Evolutionary conservation across 495 filamentous ascomycete species (phyloP).

Genomic region (Aspergillus leporis): DNA sequence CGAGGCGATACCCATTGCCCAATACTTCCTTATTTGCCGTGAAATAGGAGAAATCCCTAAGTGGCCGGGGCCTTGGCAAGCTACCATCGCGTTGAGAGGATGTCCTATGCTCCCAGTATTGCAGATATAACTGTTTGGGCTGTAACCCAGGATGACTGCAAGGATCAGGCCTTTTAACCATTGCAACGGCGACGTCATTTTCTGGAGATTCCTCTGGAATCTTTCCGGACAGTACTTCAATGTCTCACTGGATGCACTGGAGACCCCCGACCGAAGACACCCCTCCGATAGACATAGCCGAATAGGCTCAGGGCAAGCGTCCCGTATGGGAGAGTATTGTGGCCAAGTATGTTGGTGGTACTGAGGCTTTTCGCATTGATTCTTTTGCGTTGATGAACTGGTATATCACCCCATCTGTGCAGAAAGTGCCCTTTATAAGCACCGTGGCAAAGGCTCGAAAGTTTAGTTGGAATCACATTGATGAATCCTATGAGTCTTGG

Average conservation of each 20-base stretch:
- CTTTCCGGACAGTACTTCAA: conserved; percentile 1
- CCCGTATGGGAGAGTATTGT: conserved; percentile 20
- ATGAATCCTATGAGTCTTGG: conserved; percentile 6
- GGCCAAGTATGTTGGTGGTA: not conserved
- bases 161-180: conserved; percentile 23
- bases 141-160: conserved; percentile 8
- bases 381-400: conserved; percentile 7
- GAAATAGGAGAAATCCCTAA: conserved; percentile 10
- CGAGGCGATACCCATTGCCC: conserved; percentile 15
- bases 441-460: conserved; percentile 11
- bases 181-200: conserved; percentile 16
- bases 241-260: not conserved
- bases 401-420: not conserved
- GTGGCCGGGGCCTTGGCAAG: not conserved
- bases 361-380: conserved; percentile 3
- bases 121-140: conserved; percentile 16
- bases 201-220: conserved; percentile 16
- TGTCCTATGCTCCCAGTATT: conserved; percentile 12
- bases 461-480: conserved; percentile 10
- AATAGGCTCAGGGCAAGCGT: conserved; percentile 20
- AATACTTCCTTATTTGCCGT: conserved; percentile 21
- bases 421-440: not conserved
- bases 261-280: not conserved
- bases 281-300: conserved; percentile 7
- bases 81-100: conserved; percentile 6